Percentiles rank a stretch among this genome's conserved stretches.
Conservation (phyloP, 371 early-diverging fungal genomes). For the Blakeslea trispora region DNA sequence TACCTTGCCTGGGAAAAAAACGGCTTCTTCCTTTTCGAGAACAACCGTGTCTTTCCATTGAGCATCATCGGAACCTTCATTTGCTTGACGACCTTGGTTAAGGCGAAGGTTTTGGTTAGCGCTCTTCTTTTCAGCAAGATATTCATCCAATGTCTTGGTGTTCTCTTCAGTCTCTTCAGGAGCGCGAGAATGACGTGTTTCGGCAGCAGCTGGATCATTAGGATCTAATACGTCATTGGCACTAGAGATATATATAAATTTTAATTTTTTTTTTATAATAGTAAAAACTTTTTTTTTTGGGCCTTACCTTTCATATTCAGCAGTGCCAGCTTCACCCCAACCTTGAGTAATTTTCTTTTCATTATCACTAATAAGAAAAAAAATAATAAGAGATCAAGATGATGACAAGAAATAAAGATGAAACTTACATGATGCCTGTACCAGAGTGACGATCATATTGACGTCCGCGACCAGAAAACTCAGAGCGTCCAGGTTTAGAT, state of each 20-base stretch:
- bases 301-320: conserved; percentile 43
- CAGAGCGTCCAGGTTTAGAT: conserved; percentile 13
- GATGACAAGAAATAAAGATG: neutral
- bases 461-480: conserved; percentile 28
- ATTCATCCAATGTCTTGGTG: conserved; percentile 80
- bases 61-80: conserved; percentile 74
- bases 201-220: conserved; percentile 46
- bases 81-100: conserved; percentile 61
- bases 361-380: conserved; percentile 69
- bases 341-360: conserved; percentile 82
- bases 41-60: conserved; percentile 77
- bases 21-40: conserved; percentile 65
- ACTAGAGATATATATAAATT: conserved; percentile 24
- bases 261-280: conserved; percentile 15
- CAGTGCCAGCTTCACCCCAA: conserved; percentile 65
- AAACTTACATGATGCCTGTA: conserved; percentile 59
- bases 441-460: conserved; percentile 80
- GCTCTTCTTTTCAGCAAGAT: conserved; percentile 54
- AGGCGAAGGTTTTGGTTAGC: conserved; percentile 27
- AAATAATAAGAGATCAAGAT: too few species aligned
- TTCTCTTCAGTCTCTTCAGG: conserved; percentile 64
- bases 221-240: conserved; percentile 37
- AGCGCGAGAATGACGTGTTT: conserved; percentile 29
- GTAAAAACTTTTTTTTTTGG: conserved; percentile 5
- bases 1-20: conserved; percentile 68